Base-by-base conservation (phyloP, 495 filamentous ascomycete genomes). In the Lineolata rhizophorae region DNA sequence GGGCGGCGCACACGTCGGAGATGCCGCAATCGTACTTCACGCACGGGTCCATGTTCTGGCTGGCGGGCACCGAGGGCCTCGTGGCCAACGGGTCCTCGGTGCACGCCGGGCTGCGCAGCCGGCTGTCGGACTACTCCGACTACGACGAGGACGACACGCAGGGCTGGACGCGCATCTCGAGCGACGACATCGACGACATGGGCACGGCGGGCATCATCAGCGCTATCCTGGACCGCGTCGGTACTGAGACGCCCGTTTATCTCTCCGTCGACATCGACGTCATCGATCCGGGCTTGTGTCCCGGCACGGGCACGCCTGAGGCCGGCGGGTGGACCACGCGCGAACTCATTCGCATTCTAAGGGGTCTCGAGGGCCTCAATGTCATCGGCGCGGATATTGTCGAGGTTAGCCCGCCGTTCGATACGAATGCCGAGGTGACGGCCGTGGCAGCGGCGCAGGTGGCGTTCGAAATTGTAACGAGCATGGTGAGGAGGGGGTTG, bases 21-120 rank as follows among this genome's bases (percentile, higher is more conserved):
- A 79, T 41, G 48, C 51, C 13, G 70, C 63, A 3, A 76, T 67
- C 12, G 73, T 80, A 12, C 80, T 87, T 65, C 32, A 62, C 62
- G 35, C 61, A 63, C 35, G 60, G 60, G 18, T 63, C 61, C 1
- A 63, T 65, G 35, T 44, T 65, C 2, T 58, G 63, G 33, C 45
- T 65, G 29, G 61, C 60, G 3, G 58, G 62, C 31, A 60, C 62
- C 45, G 61, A 65, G 46, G 60, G 56, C 16, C 47, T 65, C 27
- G 54, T 62, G 27, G 38, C 42, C 12, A 62, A 62, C 35, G 47
- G 80, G 76, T 49, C 45, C 3, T 62, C 58, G 5, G 51, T 60
- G 18, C 60, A 65, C 34, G 60, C 60, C 14, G 61, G 61, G 4
- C 62, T 65, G 30, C 44, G 60, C 32, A 58, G 51, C 17, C 55